phyloP scores from a whole-genome alignment of 352 stramenopile genomes.

The Pythium periplocum region DNA sequence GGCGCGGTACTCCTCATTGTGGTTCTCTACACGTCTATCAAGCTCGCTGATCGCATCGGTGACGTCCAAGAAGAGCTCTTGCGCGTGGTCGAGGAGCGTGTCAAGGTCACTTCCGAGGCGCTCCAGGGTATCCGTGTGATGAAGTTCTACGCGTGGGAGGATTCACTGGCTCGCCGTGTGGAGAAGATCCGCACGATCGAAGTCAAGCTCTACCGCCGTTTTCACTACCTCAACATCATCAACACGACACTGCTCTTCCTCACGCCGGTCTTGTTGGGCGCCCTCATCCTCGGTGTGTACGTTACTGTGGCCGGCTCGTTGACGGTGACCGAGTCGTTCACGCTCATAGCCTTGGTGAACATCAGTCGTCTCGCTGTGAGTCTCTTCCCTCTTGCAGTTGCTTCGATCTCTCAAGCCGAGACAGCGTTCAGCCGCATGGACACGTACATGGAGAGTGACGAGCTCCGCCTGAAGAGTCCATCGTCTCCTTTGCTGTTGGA shows the following conservation, averaged over 20 bases:
- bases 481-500: neutral
- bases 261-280: conserved; percentile 36
- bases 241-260: conserved; percentile 58
- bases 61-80: conserved; percentile 20
- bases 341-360: conserved; percentile 54
- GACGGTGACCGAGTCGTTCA: conserved; percentile 48
- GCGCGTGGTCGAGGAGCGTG: conserved; percentile 44
- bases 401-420: conserved; percentile 17
- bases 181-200: conserved; percentile 34
- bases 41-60: conserved; percentile 15
- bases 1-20: conserved; percentile 16
- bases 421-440: conserved; percentile 22
- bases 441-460: conserved; percentile 21
- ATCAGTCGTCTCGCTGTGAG: conserved; percentile 38
- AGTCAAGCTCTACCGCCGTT: conserved; percentile 38
- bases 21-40: conserved; percentile 16
- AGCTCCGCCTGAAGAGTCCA: conserved; percentile 1
- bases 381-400: conserved; percentile 24
- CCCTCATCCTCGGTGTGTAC: conserved; percentile 38
- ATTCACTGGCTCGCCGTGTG: conserved; percentile 36
- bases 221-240: conserved; percentile 52
- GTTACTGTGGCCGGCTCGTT: conserved; percentile 26
- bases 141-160: conserved; percentile 89
- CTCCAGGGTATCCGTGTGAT: conserved; percentile 86
- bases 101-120: conserved; percentile 92